phyloP scores from a whole-genome alignment of 805 yeast genomes.

The Zygoascus flipseniorum region DNA sequence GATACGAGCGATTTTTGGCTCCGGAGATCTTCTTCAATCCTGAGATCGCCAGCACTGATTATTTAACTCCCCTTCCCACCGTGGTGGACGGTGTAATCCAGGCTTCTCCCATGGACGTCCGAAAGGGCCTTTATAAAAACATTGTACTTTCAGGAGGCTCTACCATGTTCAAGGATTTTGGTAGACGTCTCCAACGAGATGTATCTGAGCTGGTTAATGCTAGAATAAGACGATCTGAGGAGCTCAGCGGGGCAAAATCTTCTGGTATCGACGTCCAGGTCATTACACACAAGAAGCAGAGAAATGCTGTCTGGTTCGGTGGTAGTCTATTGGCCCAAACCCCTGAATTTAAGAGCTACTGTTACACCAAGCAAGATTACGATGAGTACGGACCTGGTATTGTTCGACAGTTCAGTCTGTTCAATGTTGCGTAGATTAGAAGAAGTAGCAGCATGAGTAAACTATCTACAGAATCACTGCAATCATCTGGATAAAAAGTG shows the following conservation, averaged over 20 bases:
- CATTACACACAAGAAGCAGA: constrained; percentile 91
- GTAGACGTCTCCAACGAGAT: constrained; percentile 95
- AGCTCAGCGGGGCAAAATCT: constrained; percentile 60
- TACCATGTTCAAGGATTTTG: constrained; percentile 97
- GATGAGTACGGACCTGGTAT: constrained; percentile 97
- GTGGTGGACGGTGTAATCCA: constrained; percentile 94
- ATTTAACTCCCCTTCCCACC: constrained; percentile 90
- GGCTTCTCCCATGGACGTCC: constrained; percentile 93
- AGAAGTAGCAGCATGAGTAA: neutral
- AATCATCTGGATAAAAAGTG: too few species aligned
- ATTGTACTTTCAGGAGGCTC: constrained; percentile 97
- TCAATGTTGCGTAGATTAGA: constrained; percentile 59
- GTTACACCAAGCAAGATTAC: constrained; percentile 94
- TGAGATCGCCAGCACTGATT: constrained; percentile 92
- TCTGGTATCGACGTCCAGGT: constrained; percentile 97
- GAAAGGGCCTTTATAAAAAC: constrained; percentile 91
- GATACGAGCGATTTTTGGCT: constrained; percentile 94
- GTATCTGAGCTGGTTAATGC: constrained; percentile 78
- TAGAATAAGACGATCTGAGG: constrained; percentile 77
- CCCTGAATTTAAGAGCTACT: constrained; percentile 89
- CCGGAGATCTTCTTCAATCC: constrained; percentile 99
- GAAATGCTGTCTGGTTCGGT: constrained; percentile 99
- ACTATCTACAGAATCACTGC: too few species aligned
- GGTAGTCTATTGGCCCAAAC: constrained; percentile 96
- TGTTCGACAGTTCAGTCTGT: constrained; percentile 92